These are phyloP conservation scores for Phanerodontia chrysosporium DNA, from an alignment of 768 basidiomycete genomes.

Conservation along the genomic window DNA sequence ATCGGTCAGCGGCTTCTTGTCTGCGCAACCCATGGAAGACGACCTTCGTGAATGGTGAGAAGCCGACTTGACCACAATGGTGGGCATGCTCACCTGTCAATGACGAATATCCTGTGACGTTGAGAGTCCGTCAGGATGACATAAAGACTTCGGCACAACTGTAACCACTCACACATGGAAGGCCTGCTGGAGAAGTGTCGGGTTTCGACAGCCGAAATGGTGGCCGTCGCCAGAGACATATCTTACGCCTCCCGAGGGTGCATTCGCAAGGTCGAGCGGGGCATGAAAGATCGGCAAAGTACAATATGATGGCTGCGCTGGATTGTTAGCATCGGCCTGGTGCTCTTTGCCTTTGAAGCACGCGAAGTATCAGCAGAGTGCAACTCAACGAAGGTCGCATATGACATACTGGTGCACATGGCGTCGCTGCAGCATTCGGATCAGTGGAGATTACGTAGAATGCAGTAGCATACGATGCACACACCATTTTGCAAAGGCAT, in stretches of 20 bases:
- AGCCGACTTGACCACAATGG: not conserved
- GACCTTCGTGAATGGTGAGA: conserved; percentile 35
- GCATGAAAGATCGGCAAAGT: conserved; percentile 51
- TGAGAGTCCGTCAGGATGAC: no score
- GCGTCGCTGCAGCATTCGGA: conserved; percentile 33
- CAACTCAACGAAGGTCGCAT: not conserved
- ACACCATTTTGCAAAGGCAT: conserved; percentile 51
- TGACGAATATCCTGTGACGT: conserved; percentile 44
- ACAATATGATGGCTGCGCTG: conserved; percentile 51
- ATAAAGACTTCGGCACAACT: not conserved
- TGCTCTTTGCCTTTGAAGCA: conserved; percentile 50
- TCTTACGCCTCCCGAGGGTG: conserved; percentile 29
- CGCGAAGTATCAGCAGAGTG: not conserved
- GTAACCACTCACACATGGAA: conserved; percentile 51
- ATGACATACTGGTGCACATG: conserved; percentile 50
- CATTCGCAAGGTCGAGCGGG: conserved; percentile 25
- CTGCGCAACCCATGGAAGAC: conserved; percentile 41
- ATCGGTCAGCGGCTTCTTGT: conserved; percentile 40
- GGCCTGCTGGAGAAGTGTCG: conserved; percentile 45
- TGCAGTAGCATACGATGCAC: conserved; percentile 11
- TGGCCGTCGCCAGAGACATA: conserved; percentile 58
- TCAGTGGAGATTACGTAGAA: not conserved
- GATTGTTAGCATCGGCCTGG: conserved; percentile 29
- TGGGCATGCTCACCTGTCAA: conserved; percentile 36
- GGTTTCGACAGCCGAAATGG: conserved; percentile 49